These are phyloP conservation scores for Carex littledalei DNA, from an alignment of 176 grass and related monocot species.

Conservation along the genomic window DNA sequence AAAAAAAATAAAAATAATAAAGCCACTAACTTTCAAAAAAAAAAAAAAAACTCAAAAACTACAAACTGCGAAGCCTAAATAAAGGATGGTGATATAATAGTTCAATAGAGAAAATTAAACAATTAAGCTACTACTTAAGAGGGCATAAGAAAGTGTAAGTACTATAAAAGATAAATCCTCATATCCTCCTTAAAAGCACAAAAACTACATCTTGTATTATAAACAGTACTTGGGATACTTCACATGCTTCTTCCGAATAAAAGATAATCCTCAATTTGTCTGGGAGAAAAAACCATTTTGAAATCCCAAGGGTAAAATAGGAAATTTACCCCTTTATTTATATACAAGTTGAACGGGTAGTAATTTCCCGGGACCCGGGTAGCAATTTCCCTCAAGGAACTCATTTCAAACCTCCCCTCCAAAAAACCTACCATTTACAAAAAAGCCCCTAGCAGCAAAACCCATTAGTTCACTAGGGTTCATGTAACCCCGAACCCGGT, in stretches of 20 bases:
- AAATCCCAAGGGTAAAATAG: neutral
- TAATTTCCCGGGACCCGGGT: neutral
- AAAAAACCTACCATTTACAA: conserved; percentile 47
- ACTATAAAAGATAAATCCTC: neutral
- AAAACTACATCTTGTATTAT: neutral
- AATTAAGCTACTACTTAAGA: neutral
- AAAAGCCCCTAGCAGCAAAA: conserved; percentile 68
- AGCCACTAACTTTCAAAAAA: too few relatives aligned
- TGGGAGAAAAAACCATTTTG: neutral
- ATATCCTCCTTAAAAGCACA: neutral
- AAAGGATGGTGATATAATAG: too few relatives aligned
- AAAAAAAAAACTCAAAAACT: too few relatives aligned
- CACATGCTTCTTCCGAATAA: neutral
- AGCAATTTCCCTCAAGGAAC: conserved; percentile 16
- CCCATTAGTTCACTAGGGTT: conserved; percentile 70
- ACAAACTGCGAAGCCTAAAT: too few relatives aligned
- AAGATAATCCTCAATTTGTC: neutral
- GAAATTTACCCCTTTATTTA: neutral
- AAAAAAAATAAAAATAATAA: too few relatives aligned
- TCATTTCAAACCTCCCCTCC: conserved; percentile 26
- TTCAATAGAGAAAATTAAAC: too few relatives aligned
- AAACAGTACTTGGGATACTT: neutral
- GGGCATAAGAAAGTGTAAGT: too few relatives aligned
- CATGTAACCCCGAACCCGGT: conserved; percentile 44
- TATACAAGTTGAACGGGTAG: neutral